Base-by-base conservation (phyloP, 768 basidiomycete species). In the Clitopilus hobsonii region DNA sequence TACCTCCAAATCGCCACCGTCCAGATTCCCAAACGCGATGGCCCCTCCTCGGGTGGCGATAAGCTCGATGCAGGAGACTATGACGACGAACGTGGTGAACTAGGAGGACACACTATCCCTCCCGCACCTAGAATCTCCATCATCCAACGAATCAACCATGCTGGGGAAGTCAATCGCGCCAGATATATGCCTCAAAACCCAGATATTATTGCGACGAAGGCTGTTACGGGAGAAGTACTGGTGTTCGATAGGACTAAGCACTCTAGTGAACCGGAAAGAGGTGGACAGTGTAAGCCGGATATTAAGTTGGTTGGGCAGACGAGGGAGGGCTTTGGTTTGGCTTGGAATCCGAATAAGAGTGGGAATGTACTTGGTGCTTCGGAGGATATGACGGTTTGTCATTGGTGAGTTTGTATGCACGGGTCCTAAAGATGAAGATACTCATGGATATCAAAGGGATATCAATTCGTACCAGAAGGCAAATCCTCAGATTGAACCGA, bases 121-220 rank as follows among this genome's bases (percentile, higher is more conserved):
- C 82, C 88, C n/a, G 80, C 87, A 53, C 89, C 95, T 1, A 84
- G 92, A 23, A 86, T 98, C 58, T 88, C 89, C 63, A 84, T 96
- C 69, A 90, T 86, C 27, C 97, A 99, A 68, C 86, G 83, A 61
- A 98, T 99, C 74, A 95, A 94, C 69, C 97, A 99, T 69, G 80
- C 81, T 3, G 92, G 94, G 38, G 97, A 99, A 68, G 92, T 98
- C 65, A 99, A 99, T 71, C 78, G 94, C 41, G 97, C 97, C 57
- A 85, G 97, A 52, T 99, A 98, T 70, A 98, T 98, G 95, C 97
- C 97, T 5, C 96, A 98, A 71, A 99, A 98, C 65, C 91, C 94
- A 1, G 92, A 98, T 72, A 71, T 99, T 61, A 90, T 99, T 60
- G 97, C 97, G 13, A 98, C 96, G 10, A 98, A 98, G 70, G 80